These are phyloP conservation scores for Phytophthora constricta DNA, from an alignment of 352 stramenopile species.

Conservation along the genomic window DNA sequence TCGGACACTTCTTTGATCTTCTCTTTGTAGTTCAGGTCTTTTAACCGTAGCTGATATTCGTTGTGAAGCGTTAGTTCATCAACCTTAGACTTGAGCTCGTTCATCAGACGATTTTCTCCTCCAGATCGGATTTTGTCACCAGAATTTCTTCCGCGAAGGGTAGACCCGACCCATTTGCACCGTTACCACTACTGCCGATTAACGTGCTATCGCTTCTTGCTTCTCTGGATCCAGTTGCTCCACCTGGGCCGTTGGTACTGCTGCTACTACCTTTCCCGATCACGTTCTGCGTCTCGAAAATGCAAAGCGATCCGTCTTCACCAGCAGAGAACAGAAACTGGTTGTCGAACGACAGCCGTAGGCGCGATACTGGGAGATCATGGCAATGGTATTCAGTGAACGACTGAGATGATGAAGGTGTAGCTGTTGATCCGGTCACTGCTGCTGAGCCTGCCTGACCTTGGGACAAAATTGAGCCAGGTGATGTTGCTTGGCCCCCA, in stretches of 20 bases:
- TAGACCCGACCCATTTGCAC: conserved; percentile 65
- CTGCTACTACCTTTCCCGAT: conserved; percentile 36
- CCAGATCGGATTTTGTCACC: conserved; percentile 93
- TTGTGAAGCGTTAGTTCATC: conserved; percentile 95
- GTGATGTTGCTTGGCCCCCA: conserved; percentile 9
- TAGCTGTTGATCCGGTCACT: conserved; percentile 5
- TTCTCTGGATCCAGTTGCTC: conserved; percentile 35
- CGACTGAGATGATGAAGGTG: conserved; percentile 29
- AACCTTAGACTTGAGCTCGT: conserved; percentile 94
- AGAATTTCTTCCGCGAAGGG: conserved; percentile 93
- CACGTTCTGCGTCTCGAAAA: conserved; percentile 89
- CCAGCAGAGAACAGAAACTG: conserved; percentile 93
- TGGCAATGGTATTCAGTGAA: conserved; percentile 84
- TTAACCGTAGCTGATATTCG: conserved; percentile 95
- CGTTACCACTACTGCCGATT: conserved; percentile 39
- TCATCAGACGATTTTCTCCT: conserved; percentile 94
- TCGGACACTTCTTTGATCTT: conserved; percentile 96
- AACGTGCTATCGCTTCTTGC: conserved; percentile 36
- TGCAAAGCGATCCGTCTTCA: conserved; percentile 91
- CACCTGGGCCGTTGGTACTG: conserved; percentile 32
- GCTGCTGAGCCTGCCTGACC: conserved; percentile 25
- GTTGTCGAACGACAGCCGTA: conserved; percentile 89
- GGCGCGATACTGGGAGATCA: conserved; percentile 73
- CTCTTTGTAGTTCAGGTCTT: conserved; percentile 96
- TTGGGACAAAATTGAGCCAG: conserved; percentile 21